These are phyloP conservation scores for Ustilago curta DNA, from an alignment of 1,284 basidiomycete genomes.

Conservation along the genomic window DNA sequence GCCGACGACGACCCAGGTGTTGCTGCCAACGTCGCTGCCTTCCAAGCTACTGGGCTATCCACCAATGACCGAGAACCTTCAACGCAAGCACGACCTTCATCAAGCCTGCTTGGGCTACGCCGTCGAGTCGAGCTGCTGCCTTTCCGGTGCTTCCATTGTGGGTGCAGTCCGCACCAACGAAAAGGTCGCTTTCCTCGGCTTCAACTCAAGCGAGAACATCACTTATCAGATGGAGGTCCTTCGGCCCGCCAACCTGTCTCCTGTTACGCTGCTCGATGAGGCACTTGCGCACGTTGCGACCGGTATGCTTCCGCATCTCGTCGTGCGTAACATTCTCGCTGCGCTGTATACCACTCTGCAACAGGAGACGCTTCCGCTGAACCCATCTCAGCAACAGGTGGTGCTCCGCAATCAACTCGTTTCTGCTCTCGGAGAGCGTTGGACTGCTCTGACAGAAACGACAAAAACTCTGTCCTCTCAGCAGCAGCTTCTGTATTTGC, in stretches of 20 bases:
- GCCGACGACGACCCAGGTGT: not conserved
- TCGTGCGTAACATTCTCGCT: slow-evolving; percentile 19
- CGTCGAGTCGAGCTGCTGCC: slow-evolving; percentile 3
- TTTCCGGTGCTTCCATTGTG: slow-evolving; percentile 12
- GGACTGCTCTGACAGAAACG: slow-evolving; percentile 8
- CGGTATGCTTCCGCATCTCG: slow-evolving; percentile 9
- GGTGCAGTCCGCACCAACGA: slow-evolving; percentile 33
- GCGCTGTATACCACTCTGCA: slow-evolving; percentile 11
- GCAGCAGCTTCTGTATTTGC: slow-evolving; percentile 23
- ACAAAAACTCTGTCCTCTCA: not conserved
- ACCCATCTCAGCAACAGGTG: slow-evolving; percentile 2
- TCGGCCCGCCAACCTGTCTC: not conserved
- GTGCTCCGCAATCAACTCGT: slow-evolving; percentile 11
- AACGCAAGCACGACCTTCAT: slow-evolving; percentile 29
- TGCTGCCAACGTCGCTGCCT: slow-evolving; percentile 17
- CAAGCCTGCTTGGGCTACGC: slow-evolving; percentile 34
- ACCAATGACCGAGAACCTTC: slow-evolving; percentile 30
- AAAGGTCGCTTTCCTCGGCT: slow-evolving; percentile 37
- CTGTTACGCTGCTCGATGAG: slow-evolving; percentile 12
- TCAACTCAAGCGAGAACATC: slow-evolving; percentile 29
- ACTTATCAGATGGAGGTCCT: slow-evolving; percentile 29
- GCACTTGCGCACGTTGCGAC: slow-evolving; percentile 8
- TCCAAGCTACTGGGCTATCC: slow-evolving; percentile 29
- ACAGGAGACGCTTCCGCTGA: not conserved
- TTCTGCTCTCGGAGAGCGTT: slow-evolving; percentile 8